A percentile compares a stretch with the other conserved stretches of the same genome.
Conservation (phyloP, 2,329 filamentous ascomycete genomes). For the Lecanicillium sp. region DNA sequence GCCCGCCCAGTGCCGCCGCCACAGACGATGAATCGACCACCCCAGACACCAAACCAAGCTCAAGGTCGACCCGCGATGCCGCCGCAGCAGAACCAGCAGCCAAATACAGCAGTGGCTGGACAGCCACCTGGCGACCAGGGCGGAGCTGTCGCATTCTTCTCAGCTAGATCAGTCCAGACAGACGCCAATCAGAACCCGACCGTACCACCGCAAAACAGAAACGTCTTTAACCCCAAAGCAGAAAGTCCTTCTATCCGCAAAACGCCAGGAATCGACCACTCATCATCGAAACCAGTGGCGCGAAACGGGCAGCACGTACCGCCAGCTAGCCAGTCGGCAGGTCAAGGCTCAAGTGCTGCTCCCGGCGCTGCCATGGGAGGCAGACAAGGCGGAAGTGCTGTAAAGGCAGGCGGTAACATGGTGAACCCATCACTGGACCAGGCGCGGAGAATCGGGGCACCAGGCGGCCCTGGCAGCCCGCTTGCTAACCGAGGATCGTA, state of each 20-base stretch:
- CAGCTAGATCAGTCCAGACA: conserved; percentile 5
- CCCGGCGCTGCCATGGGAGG: not conserved
- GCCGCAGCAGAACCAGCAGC: not conserved
- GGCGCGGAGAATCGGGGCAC: conserved; percentile 51
- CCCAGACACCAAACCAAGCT: conserved; percentile 5
- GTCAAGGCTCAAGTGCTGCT: conserved; percentile 9
- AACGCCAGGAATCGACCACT: conserved; percentile 81
- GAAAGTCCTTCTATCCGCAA: conserved; percentile 83
- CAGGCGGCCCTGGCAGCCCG: conserved; percentile 45
- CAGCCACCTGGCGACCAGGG: no score
- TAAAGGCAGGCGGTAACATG: conserved; percentile 28
- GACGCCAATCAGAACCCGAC: conserved; percentile 10
- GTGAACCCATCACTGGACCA: conserved; percentile 48
- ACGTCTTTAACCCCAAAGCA: conserved; percentile 63
- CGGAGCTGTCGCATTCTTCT: conserved; percentile 5
- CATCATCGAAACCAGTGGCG: conserved; percentile 63
- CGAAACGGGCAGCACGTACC: conserved; percentile 47
- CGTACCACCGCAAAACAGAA: conserved; percentile 33
- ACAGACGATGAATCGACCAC: conserved; percentile 1
- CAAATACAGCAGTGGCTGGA: not conserved
- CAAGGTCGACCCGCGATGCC: conserved; percentile 1
- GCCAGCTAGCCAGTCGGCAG: conserved; percentile 22
- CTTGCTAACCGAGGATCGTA: conserved; percentile 52
- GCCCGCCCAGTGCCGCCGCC: not conserved
- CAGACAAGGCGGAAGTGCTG: conserved; percentile 15